Evolutionary conservation across 2,329 filamentous ascomycete species (phyloP).

Genomic region (Sclerotinia sclerotiorum): DNA sequence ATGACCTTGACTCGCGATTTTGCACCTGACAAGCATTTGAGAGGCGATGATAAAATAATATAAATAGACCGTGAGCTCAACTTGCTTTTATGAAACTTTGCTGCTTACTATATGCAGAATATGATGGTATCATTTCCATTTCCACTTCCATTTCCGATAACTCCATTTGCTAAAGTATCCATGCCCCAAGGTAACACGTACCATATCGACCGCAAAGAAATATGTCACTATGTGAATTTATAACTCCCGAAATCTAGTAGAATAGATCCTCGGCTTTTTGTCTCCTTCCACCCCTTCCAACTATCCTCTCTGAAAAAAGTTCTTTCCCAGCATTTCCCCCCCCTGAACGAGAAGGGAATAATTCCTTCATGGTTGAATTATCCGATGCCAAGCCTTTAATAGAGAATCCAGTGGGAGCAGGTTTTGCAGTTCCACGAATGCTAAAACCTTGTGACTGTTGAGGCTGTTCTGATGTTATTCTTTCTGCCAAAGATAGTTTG

Average conservation of each 20-base stretch:
- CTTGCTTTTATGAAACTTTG: background rate
- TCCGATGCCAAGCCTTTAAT: constrained; percentile 68
- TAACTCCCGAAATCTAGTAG: constrained; percentile 46
- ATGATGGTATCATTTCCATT: constrained; percentile 20
- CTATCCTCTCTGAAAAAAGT: constrained; percentile 61
- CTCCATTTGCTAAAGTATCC: constrained; percentile 16
- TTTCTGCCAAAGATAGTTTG: constrained; percentile 29
- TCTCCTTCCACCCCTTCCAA: constrained; percentile 58
- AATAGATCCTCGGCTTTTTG: constrained; percentile 74
- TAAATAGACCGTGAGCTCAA: background rate
- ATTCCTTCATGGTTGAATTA: constrained; percentile 55
- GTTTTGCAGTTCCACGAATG: constrained; percentile 59
- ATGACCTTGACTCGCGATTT: background rate
- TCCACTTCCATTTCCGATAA: background rate
- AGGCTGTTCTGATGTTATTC: constrained; percentile 38
- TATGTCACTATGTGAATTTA: background rate
- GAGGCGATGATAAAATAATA: constrained; percentile 10
- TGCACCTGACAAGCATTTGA: constrained; percentile 1
- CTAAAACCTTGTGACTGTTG: constrained; percentile 47
- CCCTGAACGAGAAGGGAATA: constrained; percentile 64
- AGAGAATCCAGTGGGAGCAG: constrained; percentile 51
- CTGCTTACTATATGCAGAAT: constrained; percentile 9
- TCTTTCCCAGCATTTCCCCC: constrained; percentile 65
- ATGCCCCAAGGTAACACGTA: background rate
- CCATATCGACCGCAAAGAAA: background rate